Conservation (phyloP, 805 yeast species). For the Blastobotrys americana region DNA sequence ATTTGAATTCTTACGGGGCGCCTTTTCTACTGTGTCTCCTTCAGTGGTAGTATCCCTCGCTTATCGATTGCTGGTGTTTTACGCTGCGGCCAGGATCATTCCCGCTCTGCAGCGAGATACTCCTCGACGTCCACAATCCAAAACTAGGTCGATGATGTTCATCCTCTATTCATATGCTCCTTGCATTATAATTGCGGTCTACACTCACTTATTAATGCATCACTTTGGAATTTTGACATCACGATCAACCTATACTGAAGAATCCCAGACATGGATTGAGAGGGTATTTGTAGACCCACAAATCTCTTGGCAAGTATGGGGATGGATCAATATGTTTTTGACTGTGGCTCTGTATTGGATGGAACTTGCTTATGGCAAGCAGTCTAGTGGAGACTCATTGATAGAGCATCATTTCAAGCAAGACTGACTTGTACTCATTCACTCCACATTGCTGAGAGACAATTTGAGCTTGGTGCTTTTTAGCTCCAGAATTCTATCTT, state of each 20-base stretch:
- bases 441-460: background rate
- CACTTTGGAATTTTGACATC: constrained; percentile 62
- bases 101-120: constrained; percentile 40
- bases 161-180: constrained; percentile 85
- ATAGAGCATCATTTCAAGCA: constrained; percentile 16
- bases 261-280: background rate
- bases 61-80: constrained; percentile 76
- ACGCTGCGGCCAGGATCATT: constrained; percentile 87
- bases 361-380: constrained; percentile 41
- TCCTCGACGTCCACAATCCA: constrained; percentile 9
- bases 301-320: constrained; percentile 87
- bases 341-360: constrained; percentile 72
- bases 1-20: constrained; percentile 40
- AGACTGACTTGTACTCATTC: constrained; percentile 6
- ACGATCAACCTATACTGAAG: constrained; percentile 4
- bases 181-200: constrained; percentile 87
- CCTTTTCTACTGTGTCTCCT: constrained; percentile 61
- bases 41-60: constrained; percentile 76
- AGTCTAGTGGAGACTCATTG: constrained; percentile 8
- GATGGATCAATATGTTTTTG: constrained; percentile 85
- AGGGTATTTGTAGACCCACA: constrained; percentile 21
- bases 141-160: constrained; percentile 18
- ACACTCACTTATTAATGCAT: constrained; percentile 88
- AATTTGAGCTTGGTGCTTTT: too few relatives aligned
- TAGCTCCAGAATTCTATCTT: too few relatives aligned